Base-by-base conservation (phyloP, 805 yeast species). In the Cyberlindnera petersonii region DNA sequence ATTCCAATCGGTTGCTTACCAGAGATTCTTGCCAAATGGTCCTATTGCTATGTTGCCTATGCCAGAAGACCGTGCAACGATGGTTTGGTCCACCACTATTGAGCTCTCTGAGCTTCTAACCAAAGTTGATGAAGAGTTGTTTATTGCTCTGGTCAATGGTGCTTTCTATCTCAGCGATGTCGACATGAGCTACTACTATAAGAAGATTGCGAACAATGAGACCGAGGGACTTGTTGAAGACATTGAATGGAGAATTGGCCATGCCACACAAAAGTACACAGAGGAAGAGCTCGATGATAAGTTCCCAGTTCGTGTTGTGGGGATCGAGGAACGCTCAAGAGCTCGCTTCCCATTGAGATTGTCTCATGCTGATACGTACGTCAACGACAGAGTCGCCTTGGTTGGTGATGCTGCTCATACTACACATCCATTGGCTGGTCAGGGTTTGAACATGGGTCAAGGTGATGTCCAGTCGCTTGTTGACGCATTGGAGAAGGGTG, bases 321-420 rank as follows among this genome's bases (percentile, higher is more conserved):
- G 69, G 5, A 74, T 88, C 5, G 69, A 76, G 23, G 72, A 72
- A 2, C 67, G 71, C 8, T 76, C 94, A 3, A 72, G 95, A 45
- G 98, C 95, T 0, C 71, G 83, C 33, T 93, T 93, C 68, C 98
- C 98, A 17, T 68, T 93, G 48, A 80, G 81, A 50, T 63, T 91
- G 66, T 79, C 88, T 16, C 97, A 93, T 57, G 95, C 96, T 3
- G 98, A 93, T 55, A 75, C 84, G 1, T 93, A 93, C 58, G 78
- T 86, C 15, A 77, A 77, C 2, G 89, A 85, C 4, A 71, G 98
- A 49, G 73, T 91, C 22, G 98, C 97, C 0, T 65, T 93, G n/a
- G 85, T 91, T 9, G 98, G 98, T 19, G 98, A 93, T 63, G 98
- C 98, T 2, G 98, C 98, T 0, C 98, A 93, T 53, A 83, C 97